phyloP scores from a whole-genome alignment of 2,329 filamentous ascomycete genomes.

The Nigrograna mackinnonii region DNA sequence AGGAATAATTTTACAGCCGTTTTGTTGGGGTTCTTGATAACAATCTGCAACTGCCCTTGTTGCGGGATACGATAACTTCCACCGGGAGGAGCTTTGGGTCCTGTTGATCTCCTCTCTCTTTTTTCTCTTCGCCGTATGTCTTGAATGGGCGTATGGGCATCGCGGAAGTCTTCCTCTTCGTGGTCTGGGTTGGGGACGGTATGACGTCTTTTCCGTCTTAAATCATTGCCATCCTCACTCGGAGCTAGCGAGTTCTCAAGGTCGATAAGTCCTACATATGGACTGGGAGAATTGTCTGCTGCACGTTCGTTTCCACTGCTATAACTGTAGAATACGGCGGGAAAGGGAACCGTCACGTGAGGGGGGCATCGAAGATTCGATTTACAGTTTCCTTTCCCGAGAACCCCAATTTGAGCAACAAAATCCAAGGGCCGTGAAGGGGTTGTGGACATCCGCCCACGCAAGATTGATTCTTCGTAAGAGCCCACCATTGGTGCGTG shows the following conservation, averaged over 20 bases:
- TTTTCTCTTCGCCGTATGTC: slow-evolving; percentile 56
- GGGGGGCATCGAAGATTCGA: slow-evolving; percentile 81
- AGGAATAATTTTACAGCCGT: slow-evolving; percentile 96
- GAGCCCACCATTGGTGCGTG: slow-evolving; percentile 97
- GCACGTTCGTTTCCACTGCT: slow-evolving; percentile 69
- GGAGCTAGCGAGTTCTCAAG: slow-evolving; percentile 76
- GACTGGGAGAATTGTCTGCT: slow-evolving; percentile 84
- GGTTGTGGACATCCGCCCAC: slow-evolving; percentile 94
- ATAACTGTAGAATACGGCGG: slow-evolving; percentile 96
- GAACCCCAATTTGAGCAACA: slow-evolving; percentile 89
- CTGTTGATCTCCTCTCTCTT: slow-evolving; percentile 59
- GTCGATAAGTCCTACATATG: slow-evolving; percentile 92
- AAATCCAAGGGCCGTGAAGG: slow-evolving; percentile 93
- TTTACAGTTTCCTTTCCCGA: slow-evolving; percentile 89
- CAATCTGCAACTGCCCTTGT: slow-evolving; percentile 91
- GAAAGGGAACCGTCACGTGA: slow-evolving; percentile 88
- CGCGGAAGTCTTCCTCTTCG: slow-evolving; percentile 26
- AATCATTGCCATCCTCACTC: slow-evolving; percentile 46
- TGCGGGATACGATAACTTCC: slow-evolving; percentile 94
- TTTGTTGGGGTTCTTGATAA: slow-evolving; percentile 98
- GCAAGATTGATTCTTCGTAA: slow-evolving; percentile 94
- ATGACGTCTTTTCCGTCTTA: slow-evolving; percentile 46
- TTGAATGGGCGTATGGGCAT: slow-evolving; percentile 19
- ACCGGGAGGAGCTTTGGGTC: slow-evolving; percentile 73
- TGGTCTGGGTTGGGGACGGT: slow-evolving; percentile 22